Evolutionary conservation across 768 basidiomycete genomes (phyloP).

Genomic region (Gymnopilus junonius): DNA sequence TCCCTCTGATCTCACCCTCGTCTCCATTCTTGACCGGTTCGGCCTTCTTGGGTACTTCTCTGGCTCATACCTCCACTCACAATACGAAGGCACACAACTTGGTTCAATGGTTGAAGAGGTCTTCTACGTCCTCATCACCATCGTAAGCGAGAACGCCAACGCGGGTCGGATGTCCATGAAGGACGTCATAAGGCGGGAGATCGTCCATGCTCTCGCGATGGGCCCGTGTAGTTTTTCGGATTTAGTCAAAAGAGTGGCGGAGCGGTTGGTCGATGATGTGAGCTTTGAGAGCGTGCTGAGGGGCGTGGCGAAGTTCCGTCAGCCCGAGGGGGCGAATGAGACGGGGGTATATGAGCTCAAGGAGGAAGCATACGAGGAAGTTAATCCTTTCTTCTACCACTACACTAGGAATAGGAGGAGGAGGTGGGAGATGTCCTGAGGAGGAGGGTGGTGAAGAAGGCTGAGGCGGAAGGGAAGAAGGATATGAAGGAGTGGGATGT

Average conservation of each 20-base stretch:
- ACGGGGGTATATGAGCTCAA: conserved; percentile 88
- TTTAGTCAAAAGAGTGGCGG: conserved; percentile 88
- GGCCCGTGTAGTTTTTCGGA: conserved; percentile 91
- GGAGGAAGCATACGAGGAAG: conserved; percentile 80
- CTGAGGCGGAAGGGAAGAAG: conserved; percentile 45
- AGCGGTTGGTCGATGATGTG: conserved; percentile 83
- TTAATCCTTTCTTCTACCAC: conserved; percentile 96
- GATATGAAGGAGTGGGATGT: conserved; percentile 51
- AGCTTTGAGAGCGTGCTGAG: conserved; percentile 79
- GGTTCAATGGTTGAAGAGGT: conserved; percentile 92
- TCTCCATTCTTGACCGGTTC: conserved; percentile 90
- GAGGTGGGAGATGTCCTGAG: conserved; percentile 83
- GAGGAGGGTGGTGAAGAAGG: conserved; percentile 56
- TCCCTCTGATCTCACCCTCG: conserved; percentile 78
- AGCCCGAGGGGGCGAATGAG: conserved; percentile 80
- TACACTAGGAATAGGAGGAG: conserved; percentile 94
- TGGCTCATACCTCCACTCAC: conserved; percentile 55
- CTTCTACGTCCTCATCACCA: conserved; percentile 83
- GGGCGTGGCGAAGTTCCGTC: conserved; percentile 81
- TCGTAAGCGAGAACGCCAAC: conserved; percentile 81
- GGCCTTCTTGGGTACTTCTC: conserved; percentile 81
- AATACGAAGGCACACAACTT: conserved; percentile 73
- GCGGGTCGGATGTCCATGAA: conserved; percentile 70
- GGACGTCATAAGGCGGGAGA: conserved; percentile 75
- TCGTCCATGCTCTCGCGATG: conserved; percentile 89